Evolutionary conservation across 2,329 filamentous ascomycete genomes (phyloP).

Genomic region (Pyricularia sp.): DNA sequence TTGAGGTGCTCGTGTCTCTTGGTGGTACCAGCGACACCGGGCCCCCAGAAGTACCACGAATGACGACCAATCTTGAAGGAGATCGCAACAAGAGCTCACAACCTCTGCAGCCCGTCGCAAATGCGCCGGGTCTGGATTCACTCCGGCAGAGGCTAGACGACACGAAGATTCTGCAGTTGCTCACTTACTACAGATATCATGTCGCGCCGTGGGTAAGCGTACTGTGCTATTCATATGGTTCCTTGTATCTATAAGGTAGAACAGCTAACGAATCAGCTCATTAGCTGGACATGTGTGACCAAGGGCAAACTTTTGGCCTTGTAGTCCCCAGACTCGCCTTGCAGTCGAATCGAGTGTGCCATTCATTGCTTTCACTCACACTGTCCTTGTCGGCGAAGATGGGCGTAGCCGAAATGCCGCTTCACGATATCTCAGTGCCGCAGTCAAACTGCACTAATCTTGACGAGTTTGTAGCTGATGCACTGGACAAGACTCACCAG

Average conservation of each 20-base stretch:
- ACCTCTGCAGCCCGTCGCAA: neutral
- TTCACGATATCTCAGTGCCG: neutral
- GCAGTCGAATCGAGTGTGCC: constrained; percentile 10
- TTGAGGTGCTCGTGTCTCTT: neutral
- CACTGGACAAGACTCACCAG: neutral
- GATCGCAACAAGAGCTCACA: neutral
- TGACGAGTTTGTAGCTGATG: neutral
- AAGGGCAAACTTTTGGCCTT: constrained; percentile 26
- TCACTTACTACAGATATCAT: constrained; percentile 30
- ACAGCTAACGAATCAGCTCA: neutral
- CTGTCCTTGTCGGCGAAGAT: neutral
- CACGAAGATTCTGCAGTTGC: constrained; percentile 12
- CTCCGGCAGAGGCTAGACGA: neutral
- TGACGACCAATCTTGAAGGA: neutral
- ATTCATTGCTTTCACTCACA: neutral
- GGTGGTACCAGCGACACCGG: neutral
- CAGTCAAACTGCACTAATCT: neutral
- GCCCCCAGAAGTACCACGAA: neutral
- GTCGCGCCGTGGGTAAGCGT: constrained; percentile 29
- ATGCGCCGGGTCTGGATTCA: neutral
- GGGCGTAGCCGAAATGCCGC: neutral
- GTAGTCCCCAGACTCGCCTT: constrained; percentile 18
- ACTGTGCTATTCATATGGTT: neutral
- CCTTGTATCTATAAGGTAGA: neutral
- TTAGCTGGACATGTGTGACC: constrained; percentile 29